Evolutionary conservation across 768 basidiomycete genomes (phyloP).

Genomic region (Polyporus arcularius): DNA sequence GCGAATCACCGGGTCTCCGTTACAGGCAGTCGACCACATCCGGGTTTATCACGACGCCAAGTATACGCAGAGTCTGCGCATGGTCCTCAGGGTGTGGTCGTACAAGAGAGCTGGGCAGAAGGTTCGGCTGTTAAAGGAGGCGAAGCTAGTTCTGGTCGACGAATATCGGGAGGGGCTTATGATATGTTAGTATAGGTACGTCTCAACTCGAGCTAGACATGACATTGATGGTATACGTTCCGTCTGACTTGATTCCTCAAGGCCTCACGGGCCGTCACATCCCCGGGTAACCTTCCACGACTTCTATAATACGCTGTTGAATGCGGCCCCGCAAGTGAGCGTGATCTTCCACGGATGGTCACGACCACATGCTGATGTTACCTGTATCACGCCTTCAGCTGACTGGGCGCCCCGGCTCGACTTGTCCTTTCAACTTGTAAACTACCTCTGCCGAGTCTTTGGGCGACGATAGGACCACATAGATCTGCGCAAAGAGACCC

Average conservation of each 20-base stretch:
- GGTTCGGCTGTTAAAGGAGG: constrained; percentile 16
- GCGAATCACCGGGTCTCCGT: not conserved
- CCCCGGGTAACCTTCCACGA: not conserved
- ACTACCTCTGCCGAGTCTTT: no score
- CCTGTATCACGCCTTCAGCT: no score
- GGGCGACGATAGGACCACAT: no score
- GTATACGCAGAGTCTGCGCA: constrained; percentile 13
- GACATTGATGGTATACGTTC: not conserved
- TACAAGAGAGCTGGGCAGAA: constrained; percentile 3
- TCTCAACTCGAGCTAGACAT: not conserved
- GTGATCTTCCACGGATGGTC: no score
- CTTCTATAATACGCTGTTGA: not conserved
- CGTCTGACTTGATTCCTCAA: no score
- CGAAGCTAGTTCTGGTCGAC: constrained; percentile 17
- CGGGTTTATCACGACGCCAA: constrained; percentile 20
- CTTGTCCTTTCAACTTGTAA: no score
- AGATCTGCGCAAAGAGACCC: no score
- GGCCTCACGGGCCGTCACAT: no score
- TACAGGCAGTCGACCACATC: constrained; percentile 12
- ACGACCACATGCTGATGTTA: no score
- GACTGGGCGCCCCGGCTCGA: no score
- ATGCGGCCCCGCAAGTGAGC: no score
- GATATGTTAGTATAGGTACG: not conserved
- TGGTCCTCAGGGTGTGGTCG: constrained; percentile 13
- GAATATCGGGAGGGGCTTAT: constrained; percentile 10